Evolutionary conservation across 2,329 filamentous ascomycete genomes (phyloP), one percentile per base, ranked within the genome.

Genomic region (Volutella citrinella): DNA sequence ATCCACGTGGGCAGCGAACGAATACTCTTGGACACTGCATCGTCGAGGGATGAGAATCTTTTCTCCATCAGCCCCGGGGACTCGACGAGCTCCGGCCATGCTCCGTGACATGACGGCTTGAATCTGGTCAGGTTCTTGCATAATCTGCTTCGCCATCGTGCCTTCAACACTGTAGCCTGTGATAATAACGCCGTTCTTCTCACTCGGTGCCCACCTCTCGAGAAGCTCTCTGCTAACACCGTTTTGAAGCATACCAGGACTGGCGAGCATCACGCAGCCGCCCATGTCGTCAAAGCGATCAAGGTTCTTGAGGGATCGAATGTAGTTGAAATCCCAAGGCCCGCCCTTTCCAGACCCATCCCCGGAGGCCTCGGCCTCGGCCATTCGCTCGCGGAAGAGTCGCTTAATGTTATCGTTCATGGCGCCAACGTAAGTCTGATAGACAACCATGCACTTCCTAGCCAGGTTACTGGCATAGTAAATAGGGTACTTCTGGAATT

Each of bases 341-440:
- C 86, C 86, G 21, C 87, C 90, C 54, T 86, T 90, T 7, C 79
- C 80, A 7, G 76, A 76, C 4, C 74, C 76, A 47, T 89, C 85
- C 8, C 87, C 86, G 20, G 80, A 82, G 1, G 84, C 83, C 59
- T 95, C 87, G 9, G 88, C 87, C 59, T 95, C 88, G 5, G 87
- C 88, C 80, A 95, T 94, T 29, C 88, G 81, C 61, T 94, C 89
- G 33, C 85, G 77, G 64, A 96, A 96, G n/a, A 95, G 76, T 10
- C 87, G 80, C 61, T 95, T 96, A 69, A 98, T 97, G 54, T 96
- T 97, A 56, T 97, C 91, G 59, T 98, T 98, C 93, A 98, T 98
- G 35, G 90, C 89, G 30, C 90, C 88, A 30, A 97, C 88, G 54
- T 97, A 98, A 3, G 93, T 98, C 60, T 97, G 93, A 58, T 98